phyloP scores from a whole-genome alignment of 768 basidiomycete species.

The Phlebiopsis flavidoalba region DNA sequence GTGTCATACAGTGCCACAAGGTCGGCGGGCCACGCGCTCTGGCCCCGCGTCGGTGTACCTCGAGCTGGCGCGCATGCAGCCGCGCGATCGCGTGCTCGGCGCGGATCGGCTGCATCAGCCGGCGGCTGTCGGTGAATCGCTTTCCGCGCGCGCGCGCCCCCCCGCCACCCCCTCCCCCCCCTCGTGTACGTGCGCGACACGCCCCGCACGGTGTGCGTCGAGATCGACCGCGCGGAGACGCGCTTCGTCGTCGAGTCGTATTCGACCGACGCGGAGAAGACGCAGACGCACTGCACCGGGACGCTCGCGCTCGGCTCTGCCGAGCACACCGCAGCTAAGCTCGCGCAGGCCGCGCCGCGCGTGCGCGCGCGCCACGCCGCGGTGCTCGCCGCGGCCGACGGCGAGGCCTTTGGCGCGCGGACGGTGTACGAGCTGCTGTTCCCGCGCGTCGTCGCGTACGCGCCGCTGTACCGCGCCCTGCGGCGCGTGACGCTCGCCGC shows the following conservation, averaged over 20 bases:
- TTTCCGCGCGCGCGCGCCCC: too few relatives aligned
- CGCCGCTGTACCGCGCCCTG: constrained; percentile 51
- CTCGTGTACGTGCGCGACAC: constrained; percentile 27
- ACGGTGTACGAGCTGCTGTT: constrained; percentile 65
- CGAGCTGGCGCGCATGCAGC: constrained; percentile 47
- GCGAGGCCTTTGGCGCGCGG: constrained; percentile 49
- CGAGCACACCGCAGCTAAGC: constrained; percentile 26
- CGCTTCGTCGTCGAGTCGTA: constrained; percentile 36
- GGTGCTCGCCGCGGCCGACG: constrained; percentile 2
- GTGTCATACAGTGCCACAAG: constrained; percentile 49
- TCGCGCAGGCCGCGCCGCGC: constrained; percentile 11
- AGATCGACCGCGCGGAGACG: constrained; percentile 46
- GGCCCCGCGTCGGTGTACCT: constrained; percentile 24
- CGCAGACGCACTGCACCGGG: constrained; percentile 36
- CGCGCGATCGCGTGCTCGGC: too few relatives aligned
- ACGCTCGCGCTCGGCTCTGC: constrained; percentile 34
- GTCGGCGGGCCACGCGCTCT: constrained; percentile 30
- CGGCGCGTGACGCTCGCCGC: constrained; percentile 45
- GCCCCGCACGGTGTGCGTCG: constrained; percentile 29
- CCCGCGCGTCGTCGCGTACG: constrained; percentile 64
- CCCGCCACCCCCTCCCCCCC: too few relatives aligned
- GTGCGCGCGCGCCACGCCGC: constrained; percentile 29
- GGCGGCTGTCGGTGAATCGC: too few relatives aligned
- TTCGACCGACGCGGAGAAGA: constrained; percentile 17
- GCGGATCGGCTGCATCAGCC: too few relatives aligned